Conservation (phyloP, 371 early-diverging fungal genomes). For the Rhizopus sp. region DNA sequence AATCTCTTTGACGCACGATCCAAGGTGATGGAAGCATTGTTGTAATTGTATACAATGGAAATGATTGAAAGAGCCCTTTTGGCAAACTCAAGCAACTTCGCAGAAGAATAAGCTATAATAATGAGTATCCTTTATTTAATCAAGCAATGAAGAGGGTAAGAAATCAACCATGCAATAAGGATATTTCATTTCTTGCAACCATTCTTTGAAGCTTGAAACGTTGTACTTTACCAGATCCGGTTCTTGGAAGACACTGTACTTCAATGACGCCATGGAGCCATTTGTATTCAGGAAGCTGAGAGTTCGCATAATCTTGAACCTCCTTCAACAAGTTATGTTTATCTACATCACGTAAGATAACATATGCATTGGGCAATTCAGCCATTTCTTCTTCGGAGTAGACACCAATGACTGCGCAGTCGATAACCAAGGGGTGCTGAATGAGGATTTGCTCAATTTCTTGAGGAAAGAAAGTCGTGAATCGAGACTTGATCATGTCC, state of each 20-base stretch:
- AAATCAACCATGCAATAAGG: no score
- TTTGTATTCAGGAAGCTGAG: slow-evolving; percentile 66
- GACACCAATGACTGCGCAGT: slow-evolving; percentile 68
- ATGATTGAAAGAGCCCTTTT: no score
- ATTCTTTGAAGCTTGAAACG: slow-evolving; percentile 6
- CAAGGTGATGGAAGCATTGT: no score
- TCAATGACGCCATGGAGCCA: slow-evolving; percentile 68
- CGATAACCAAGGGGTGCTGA: slow-evolving; percentile 68
- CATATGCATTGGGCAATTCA: slow-evolving; percentile 73
- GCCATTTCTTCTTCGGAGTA: slow-evolving; percentile 56
- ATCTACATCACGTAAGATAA: slow-evolving; percentile 43
- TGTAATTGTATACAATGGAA: no score
- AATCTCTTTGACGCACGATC: no score
- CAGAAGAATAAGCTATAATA: no score
- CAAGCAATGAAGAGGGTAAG: no score
- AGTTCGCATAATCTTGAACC: slow-evolving; percentile 53
- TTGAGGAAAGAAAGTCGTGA: slow-evolving; percentile 34
- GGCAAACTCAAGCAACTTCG: no score
- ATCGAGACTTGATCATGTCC: slow-evolving; percentile 71
- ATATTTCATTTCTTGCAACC: no score
- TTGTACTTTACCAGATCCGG: slow-evolving; percentile 31
- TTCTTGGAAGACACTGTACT: slow-evolving; percentile 69
- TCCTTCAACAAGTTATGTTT: slow-evolving; percentile 41
- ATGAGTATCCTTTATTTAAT: no score
- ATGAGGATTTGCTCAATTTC: slow-evolving; percentile 45